Base-by-base conservation (phyloP, 257 asterid species). In the Scutellaria minor region DNA sequence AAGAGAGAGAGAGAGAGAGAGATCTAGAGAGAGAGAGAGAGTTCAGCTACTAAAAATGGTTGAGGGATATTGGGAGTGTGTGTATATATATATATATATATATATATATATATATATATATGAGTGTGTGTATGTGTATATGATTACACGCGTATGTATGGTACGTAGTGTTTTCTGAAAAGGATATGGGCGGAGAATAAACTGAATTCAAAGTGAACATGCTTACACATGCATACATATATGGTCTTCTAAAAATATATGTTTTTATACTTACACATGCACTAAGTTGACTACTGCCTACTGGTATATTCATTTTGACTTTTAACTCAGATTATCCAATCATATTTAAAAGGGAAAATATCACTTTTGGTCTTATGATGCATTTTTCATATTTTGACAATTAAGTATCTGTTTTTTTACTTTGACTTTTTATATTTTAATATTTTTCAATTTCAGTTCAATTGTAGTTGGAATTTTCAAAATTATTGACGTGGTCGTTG, bases 191-290 rank as follows among this genome's bases (percentile, higher is more conserved):
- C 65, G 70, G 68, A 66, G 73, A 11, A 31, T n/a, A 31, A 74
- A 53, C 68, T 66, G 66, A 74, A 42, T 66, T 73, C 71, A 73
- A 68, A 67, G 50, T 48, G 61, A 60, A 75, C 79, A 59, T 74
- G 70, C 79, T 58, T 44, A 22, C 66, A 73, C 59, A 73, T 54
- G 62, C 48, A 70, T 7, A 41, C 24, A 42, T 44, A 6, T 31
- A 31, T 2, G 39, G 20, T 5, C 14, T 40, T 2, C 15, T 64
- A 39, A 20, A 20, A 20, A 2, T 45, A 15, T 22, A 20, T 45
- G 9, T 20, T 46, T 20, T 11, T 63, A 15, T 53, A 0, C 40
- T 12, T 45, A 6, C 6, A 20, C 11, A 44, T 35, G 11, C 18
- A 40, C 24, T 39, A 41, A 62, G 35, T 9, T 18, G 9, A 52